Base-by-base conservation (phyloP, 306 rosid species). In the Quercus suber region DNA sequence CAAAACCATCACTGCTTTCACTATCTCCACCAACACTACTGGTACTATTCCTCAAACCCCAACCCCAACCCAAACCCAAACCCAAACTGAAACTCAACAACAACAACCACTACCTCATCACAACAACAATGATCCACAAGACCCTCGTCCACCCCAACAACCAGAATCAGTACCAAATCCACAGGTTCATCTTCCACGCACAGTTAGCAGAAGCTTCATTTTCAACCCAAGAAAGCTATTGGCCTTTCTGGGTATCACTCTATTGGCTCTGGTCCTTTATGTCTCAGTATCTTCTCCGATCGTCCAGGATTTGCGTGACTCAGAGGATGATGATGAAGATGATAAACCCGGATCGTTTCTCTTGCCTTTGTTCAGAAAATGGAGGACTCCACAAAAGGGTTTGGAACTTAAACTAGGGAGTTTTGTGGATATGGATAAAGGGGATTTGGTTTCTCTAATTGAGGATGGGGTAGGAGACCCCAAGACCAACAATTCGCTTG, bases 1-100 rank as follows among this genome's bases (percentile, higher is more conserved):
- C n/a, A 92, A 92, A 86, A 90, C 92, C 72, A 89, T 92, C 69
- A 92, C 96, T 51, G 97, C 97, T 75, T 80, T 90, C 67, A 85
- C 96, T 27, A 28, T 86, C 84, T 81, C 82, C 52, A 61, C 82
- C 77, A 79, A 8, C 45, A 41, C 45, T 41, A 8, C 45, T 41
- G 45, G 45, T 41, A 41, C 45, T 41, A 41, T 87, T 78, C 73
- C 83, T 56, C 76, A 77, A 71, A 12, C 75, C 20, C 68, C 45
- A 13, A 45, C 52, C 52, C 70, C 23, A 69, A 58, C 81, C 55
- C 81, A 25, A 19, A 69, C 73, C 52, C 70, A 28, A 69, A 58
- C 81, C 55, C 81, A 25, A 19, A 69, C 73, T 73, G 69, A 68
- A 12, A 69, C 73, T 73, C 73, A 68, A 12, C 78, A 61, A 3